A percentile compares a stretch with the other conserved stretches of the same genome.
Conservation (phyloP, 768 basidiomycete genomes). For the Pleurotus citrinopileatus region DNA sequence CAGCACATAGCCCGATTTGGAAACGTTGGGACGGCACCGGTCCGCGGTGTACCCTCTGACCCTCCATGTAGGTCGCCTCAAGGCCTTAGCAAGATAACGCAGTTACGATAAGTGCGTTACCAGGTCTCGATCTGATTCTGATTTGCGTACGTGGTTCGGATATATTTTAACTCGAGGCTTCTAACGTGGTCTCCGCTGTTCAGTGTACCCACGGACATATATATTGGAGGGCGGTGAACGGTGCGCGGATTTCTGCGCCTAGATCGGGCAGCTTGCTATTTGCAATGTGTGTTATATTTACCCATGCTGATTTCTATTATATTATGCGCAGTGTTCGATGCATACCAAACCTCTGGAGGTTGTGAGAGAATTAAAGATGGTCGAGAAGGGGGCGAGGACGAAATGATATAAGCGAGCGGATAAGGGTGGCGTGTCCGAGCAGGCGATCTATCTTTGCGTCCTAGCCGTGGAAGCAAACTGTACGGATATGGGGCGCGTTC, state of each 20-base stretch:
- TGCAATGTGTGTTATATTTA: too few relatives aligned
- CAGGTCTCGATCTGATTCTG: not conserved
- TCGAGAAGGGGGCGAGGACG: not conserved
- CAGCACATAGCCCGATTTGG: not conserved
- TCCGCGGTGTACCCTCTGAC: not conserved
- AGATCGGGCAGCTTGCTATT: too few relatives aligned
- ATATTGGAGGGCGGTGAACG: not conserved
- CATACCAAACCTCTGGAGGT: not conserved
- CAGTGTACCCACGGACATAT: not conserved
- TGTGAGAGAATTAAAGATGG: not conserved
- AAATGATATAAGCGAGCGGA: not conserved
- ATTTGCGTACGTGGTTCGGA: not conserved
- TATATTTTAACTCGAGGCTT: not conserved
- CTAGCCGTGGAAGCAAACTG: not conserved
- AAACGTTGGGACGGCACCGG: not conserved
- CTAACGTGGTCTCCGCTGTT: not conserved
- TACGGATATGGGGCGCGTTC: constrained; percentile 7
- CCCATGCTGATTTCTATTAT: not conserved
- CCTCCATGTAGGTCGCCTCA: not conserved
- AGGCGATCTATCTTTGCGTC: not conserved
- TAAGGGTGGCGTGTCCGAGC: constrained; percentile 1
- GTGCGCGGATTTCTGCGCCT: not conserved
- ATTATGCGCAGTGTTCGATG: not conserved
- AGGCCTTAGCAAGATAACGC: not conserved
- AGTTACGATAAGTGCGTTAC: constrained; percentile 2